Evolutionary conservation across 2,329 filamentous ascomycete genomes (phyloP).

Genomic region (Triangularia verruculosa): DNA sequence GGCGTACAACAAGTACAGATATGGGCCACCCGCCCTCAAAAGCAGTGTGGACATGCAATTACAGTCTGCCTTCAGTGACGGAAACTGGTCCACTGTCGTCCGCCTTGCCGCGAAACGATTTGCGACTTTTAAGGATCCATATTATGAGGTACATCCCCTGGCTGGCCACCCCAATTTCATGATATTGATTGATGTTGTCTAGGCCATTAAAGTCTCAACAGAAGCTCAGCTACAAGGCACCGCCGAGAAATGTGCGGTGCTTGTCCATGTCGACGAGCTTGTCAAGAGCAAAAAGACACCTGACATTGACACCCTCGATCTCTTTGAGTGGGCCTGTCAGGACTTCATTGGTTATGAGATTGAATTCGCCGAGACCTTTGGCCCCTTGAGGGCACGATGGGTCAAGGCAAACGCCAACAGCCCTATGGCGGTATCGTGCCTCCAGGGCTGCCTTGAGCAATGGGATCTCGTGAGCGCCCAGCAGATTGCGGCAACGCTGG

Average conservation of each 20-base stretch:
- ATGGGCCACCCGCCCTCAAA: constrained; percentile 41
- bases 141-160: constrained; percentile 47
- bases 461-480: constrained; percentile 58
- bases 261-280: constrained; percentile 44
- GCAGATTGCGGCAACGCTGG: constrained; percentile 55
- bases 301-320: constrained; percentile 50
- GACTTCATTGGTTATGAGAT: constrained; percentile 36
- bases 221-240: constrained; percentile 53
- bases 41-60: constrained; percentile 53
- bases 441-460: constrained; percentile 52
- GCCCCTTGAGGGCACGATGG: constrained; percentile 47
- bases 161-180: not conserved
- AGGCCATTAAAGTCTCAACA: constrained; percentile 49
- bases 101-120: constrained; percentile 52
- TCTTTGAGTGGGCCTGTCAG: constrained; percentile 54
- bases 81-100: constrained; percentile 51
- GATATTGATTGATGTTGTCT: not conserved
- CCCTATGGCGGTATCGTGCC: constrained; percentile 40
- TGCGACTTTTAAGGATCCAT: constrained; percentile 50
- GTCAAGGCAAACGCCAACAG: constrained; percentile 53
- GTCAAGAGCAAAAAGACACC: constrained; percentile 46
- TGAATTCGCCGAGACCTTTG: constrained; percentile 48
- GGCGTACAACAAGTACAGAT: constrained; percentile 24
- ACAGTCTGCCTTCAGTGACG: constrained; percentile 52
- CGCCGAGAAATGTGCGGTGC: constrained; percentile 42